Evolutionary conservation across 2,329 filamentous ascomycete species (phyloP), one percentile per base, ranked within the genome.

Genomic region (Paradendryphiella salina): DNA sequence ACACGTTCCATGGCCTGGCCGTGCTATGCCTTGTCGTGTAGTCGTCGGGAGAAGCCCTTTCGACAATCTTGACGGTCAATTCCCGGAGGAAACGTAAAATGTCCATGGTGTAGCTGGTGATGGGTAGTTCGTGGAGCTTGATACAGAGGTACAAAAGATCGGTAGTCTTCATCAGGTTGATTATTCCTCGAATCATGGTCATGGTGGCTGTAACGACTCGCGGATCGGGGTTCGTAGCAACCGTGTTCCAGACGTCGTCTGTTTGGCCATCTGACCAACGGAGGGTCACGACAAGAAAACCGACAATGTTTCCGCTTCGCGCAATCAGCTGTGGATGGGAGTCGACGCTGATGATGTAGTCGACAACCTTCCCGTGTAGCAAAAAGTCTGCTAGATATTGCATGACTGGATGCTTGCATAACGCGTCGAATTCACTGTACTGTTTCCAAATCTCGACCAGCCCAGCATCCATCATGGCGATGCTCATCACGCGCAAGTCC

Each of bases 321-420:
- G 82, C 80, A 15, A 95, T 94, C 45, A 97, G 84, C 66, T 96
- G 91, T 1, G 92, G 90, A 66, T 97, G 94, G 26, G 93, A 96
- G 48, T 91, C 91, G 11, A 93, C 85, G 1, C 93, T 90, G 43
- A 96, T 82, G 37, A 99, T 85, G 72, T 96, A 97, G 52, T 91
- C 85, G 18, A 96, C 83, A 20, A 97, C 77, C 45, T 85, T 85
- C 32, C 87, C 86, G 5, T 80, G 75, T 13, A 87, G 78, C 28
- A 97, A 77, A 57, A 89, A 87, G 18, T 82, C 77, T 4, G 89
- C 84, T 45, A 95, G 76, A 61, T 87, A 86, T 10, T 81, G 79
- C 57, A 93, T 77, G 40, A 89, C 78, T 1, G 81, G 79, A 60
- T 80, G 76, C 35, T 76, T 69, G 28, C 56, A 49, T 3, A 54